These are phyloP conservation scores for Biscogniauxia mediterranea DNA, from an alignment of 2,329 filamentous ascomycete genomes.

Conservation along the genomic window DNA sequence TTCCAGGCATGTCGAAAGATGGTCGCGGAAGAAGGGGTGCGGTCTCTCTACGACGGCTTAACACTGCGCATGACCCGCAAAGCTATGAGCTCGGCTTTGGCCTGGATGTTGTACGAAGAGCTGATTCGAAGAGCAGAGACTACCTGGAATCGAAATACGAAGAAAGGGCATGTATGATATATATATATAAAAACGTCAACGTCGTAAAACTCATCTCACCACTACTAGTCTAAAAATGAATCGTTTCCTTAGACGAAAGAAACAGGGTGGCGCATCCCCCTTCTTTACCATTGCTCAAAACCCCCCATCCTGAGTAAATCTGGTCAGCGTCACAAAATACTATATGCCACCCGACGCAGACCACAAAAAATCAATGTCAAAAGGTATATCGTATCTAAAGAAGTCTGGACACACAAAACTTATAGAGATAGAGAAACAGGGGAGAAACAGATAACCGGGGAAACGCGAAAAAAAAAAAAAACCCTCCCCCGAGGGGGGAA, in stretches of 20 bases:
- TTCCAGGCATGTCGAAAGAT: constrained; percentile 73
- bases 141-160: constrained; percentile 29
- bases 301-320: neutral
- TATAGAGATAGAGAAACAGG: too few species aligned
- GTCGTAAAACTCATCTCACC: constrained; percentile 5
- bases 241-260: constrained; percentile 4
- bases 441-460: neutral
- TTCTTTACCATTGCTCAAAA: neutral
- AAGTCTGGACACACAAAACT: neutral
- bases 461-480: neutral
- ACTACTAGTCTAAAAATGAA: constrained; percentile 4
- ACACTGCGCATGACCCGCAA: constrained; percentile 86
- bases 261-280: neutral
- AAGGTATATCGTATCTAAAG: neutral
- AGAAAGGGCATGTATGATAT: constrained; percentile 27
- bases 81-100: constrained; percentile 87
- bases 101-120: constrained; percentile 97
- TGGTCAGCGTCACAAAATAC: neutral
- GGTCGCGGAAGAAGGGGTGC: constrained; percentile 75
- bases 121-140: constrained; percentile 68
- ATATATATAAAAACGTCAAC: neutral
- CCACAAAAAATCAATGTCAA: neutral
- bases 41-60: constrained; percentile 82
- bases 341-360: neutral
- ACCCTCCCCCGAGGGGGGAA: neutral